Percentiles rank a stretch among this genome's conserved stretches.
phyloP scores from a whole-genome alignment of 108 stramenopile genomes.

The Skeletonema costatum region DNA sequence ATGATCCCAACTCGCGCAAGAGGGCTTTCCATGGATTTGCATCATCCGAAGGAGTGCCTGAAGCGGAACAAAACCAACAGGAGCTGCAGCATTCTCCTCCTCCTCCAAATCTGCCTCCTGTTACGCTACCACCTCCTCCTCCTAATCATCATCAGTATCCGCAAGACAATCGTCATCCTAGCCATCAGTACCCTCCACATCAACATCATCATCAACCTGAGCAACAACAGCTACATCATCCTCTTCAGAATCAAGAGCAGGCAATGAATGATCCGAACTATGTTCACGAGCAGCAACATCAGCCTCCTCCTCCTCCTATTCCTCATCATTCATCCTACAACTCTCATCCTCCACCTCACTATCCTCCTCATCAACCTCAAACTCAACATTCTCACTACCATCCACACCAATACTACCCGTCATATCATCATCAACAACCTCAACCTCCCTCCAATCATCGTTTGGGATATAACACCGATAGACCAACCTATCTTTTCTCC shows the following conservation, averaged over 20 bases:
- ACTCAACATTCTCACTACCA: background rate
- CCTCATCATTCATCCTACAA: background rate
- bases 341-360: background rate
- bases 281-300: background rate
- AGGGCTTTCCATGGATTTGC: background rate
- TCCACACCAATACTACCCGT: background rate
- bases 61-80: background rate
- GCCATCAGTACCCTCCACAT: background rate
- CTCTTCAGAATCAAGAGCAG: background rate
- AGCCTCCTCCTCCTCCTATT: background rate
- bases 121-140: background rate
- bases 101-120: background rate
- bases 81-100: background rate
- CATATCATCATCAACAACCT: background rate
- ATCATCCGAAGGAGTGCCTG: background rate
- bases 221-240: background rate
- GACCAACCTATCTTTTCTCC: constrained; percentile 60
- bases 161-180: background rate
- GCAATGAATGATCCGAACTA: background rate
- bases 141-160: background rate
- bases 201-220: background rate
- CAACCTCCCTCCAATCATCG: background rate
- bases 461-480: constrained; percentile 29
- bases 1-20: background rate
- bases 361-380: background rate